A percentile compares a stretch with the other conserved stretches of the same genome.
These are phyloP conservation scores for Candida ipomoeae DNA, from an alignment of 805 yeast species.

Conservation along the genomic window DNA sequence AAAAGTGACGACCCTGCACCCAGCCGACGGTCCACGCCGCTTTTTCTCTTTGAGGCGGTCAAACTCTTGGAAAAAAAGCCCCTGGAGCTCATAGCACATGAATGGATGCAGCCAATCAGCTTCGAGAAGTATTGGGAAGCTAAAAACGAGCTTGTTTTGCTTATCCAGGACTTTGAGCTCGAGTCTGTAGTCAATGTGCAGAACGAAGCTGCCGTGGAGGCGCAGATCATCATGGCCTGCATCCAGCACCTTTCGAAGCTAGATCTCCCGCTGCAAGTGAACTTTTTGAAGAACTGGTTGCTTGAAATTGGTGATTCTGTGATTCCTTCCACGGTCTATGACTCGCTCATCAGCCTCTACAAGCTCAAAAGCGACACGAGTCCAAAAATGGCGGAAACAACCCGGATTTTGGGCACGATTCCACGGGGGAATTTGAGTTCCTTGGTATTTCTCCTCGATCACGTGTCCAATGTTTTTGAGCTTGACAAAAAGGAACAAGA, in stretches of 20 bases:
- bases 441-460: constrained; percentile 33
- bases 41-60: constrained; percentile 24
- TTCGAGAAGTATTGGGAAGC: constrained; percentile 33
- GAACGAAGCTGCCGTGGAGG: constrained; percentile 20
- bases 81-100: neutral
- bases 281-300: constrained; percentile 38
- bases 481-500: neutral
- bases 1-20: constrained; percentile 11
- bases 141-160: constrained; percentile 26
- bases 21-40: constrained; percentile 31
- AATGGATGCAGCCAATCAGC: constrained; percentile 31
- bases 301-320: constrained; percentile 39
- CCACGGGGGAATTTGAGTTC: constrained; percentile 40
- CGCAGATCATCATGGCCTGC: neutral
- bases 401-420: constrained; percentile 27
- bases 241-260: constrained; percentile 12
- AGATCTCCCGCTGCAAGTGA: constrained; percentile 17
- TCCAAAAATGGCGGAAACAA: constrained; percentile 14
- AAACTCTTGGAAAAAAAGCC: constrained; percentile 14
- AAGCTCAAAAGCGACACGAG: constrained; percentile 4
- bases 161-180: constrained; percentile 18
- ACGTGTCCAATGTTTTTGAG: constrained; percentile 23
- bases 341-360: constrained; percentile 24
- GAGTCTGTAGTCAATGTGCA: constrained; percentile 1
- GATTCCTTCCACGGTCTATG: constrained; percentile 40